Base-by-base conservation (phyloP, 495 filamentous ascomycete genomes). In the Hyphodiscus hymeniophilus region DNA sequence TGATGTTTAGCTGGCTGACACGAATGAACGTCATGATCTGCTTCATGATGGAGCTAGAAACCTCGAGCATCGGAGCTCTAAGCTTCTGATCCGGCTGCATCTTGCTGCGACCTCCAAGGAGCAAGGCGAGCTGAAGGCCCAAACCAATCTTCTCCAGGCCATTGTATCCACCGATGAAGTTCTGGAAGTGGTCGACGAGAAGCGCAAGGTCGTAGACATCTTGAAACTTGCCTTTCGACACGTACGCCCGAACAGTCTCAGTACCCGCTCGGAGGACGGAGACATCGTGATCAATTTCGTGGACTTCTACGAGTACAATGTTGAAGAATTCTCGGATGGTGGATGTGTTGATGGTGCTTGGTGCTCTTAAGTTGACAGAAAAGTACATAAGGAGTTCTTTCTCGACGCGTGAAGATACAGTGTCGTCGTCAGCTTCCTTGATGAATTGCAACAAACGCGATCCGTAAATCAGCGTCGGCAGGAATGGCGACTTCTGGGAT, bases 181-280 rank as follows among this genome's bases (percentile, higher is more conserved):
- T 67, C n/a, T 73, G 64, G 59, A 82, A 82, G 7, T 72, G 67
- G 53, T 77, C 75, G 33, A 76, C 62, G 26, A 72, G 69, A 13
- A 63, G 64, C 0, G 75, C 73, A 0, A 81, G 51, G n/a, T 76
- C 71, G 39, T 73, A 69, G 0, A 75, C 76, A 12, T 75, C 66
- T 48, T 70, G 63, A 60, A 75, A 76, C 18, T 64, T 61, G 28
- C 61, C 63, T 5, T 59, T 45, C 36, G 70, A 58, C 0, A 77
- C 57, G 7, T 35, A 38, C 7, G 2, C 10, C 15, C 12, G 3
- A 15, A 36, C 44, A 12, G 16, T 8, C 7, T 2, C 3, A 16
- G 15, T 38, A 1, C 15, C 44, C 3, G 30, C 18, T n/a, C 18
- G 15, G 7, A 22, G 32, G n/a, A 35, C 7, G 3, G 16, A 33